Evolutionary conservation across 805 yeast species (phyloP), one percentile per base, ranked within the genome.

Genomic region (Kuraishia cidri): DNA sequence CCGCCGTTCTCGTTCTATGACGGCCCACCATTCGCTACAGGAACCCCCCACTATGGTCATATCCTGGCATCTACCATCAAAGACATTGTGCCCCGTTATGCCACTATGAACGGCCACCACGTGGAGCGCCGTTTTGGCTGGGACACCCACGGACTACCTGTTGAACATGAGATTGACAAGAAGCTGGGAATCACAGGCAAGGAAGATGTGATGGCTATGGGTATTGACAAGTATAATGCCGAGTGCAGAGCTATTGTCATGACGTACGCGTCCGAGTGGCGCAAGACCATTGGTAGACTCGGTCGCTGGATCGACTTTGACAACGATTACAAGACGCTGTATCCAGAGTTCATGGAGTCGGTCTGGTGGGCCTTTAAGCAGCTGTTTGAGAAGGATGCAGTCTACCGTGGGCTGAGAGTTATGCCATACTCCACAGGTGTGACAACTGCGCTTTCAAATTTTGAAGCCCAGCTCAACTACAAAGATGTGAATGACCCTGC

Each of bases 301-400:
- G 99, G 98, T 43, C 82, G 99, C 62, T 92, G 99, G 99, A 88
- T 92, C 54, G 99, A 92, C 62, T 90, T 92, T 64, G 98, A 92
- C 57, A 86, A 92, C 57, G 99, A 92, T 64, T 88, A 88, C 70
- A 90, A 90, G 66, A 92, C 98, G 19, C 71, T 92, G 60, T 87
- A 94, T 58, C 96, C 97, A 30, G 68, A 79, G 36, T 92, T 86
- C 48, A 92, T 92, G 99, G 99, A 92, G 66, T 84, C 96, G 29
- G 92, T 79, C 31, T 92, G 99, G 99, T 92, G 98, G 98, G 95
- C 86, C 21, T 92, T 92, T 72, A 78, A 82, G 65, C 77, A 86
- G 62, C 67, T 92, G 46, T 86, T 66, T 56, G 78, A 82, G 37
- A 92, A 88, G 60, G 81, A 77, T 33, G 75, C 84, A 36, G 97